Evolutionary conservation across 441 rosid genomes (phyloP).

Genomic region (Lepidium campestre): DNA sequence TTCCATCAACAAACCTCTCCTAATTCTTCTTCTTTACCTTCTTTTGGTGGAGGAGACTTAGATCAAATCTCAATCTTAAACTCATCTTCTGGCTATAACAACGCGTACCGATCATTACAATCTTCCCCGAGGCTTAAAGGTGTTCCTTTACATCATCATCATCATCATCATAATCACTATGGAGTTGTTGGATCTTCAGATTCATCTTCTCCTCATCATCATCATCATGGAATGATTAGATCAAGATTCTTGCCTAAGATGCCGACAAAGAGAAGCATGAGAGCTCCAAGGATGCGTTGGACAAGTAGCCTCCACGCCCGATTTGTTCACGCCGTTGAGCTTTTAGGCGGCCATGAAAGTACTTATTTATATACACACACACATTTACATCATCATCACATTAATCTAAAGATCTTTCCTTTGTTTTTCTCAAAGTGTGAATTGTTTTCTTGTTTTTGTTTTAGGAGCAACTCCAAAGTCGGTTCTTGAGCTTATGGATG

Average conservation of each 20-base stretch:
- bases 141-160: conserved; percentile 33
- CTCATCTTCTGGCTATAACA: conserved; percentile 26
- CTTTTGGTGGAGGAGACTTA: conserved; percentile 30
- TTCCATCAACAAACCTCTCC: conserved; percentile 32
- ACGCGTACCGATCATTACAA: conserved; percentile 31
- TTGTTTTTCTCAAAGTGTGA: not conserved
- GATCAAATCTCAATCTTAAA: conserved; percentile 38
- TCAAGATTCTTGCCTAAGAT: conserved; percentile 65
- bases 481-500: conserved; percentile 85
- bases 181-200: conserved; percentile 44
- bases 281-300: conserved; percentile 91
- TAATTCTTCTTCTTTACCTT: conserved; percentile 36
- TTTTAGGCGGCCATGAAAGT: conserved; percentile 91
- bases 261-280: conserved; percentile 68
- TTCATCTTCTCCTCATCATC: conserved; percentile 37
- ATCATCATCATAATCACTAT: conserved; percentile 34
- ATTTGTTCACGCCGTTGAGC: conserved; percentile 84
- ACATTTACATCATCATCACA: not conserved
- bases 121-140: conserved; percentile 45
- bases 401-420: not conserved
- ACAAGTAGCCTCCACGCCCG: conserved; percentile 74
- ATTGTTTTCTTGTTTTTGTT: not conserved
- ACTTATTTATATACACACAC: not conserved
- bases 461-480: conserved; percentile 89
- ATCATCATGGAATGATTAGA: conserved; percentile 49